phyloP scores from a whole-genome alignment of 192 early-diverging fungal genomes.

The Geosiphon pyriformis region DNA sequence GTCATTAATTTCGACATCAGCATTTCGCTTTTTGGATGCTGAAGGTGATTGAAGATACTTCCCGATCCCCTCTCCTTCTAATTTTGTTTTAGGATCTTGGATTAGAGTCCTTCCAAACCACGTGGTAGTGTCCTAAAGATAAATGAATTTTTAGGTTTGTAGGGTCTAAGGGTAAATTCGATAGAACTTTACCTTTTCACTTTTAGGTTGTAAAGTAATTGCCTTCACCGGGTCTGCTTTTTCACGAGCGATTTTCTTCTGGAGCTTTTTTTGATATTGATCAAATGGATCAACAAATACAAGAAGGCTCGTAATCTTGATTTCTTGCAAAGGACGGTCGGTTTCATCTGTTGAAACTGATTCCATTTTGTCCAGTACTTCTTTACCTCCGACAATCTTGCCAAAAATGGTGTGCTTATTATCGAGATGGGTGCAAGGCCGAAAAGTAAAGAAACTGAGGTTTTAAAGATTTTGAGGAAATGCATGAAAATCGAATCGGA shows the following conservation, averaged over 20 bases:
- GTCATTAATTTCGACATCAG: slow-evolving; percentile 2
- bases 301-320: slow-evolving; percentile 65
- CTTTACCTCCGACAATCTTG: slow-evolving; percentile 80
- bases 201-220: too few species aligned
- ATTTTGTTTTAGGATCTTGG: slow-evolving; percentile 22
- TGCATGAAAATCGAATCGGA: slow-evolving; percentile 24
- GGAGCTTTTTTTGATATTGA: slow-evolving; percentile 60
- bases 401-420: slow-evolving; percentile 95
- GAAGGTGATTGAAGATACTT: slow-evolving; percentile 52
- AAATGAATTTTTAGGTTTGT: too few species aligned
- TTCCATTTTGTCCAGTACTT: slow-evolving; percentile 78
- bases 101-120: slow-evolving; percentile 66
- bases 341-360: slow-evolving; percentile 60
- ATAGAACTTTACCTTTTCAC: too few species aligned
- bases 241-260: slow-evolving; percentile 57
- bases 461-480: too few species aligned
- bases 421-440: slow-evolving; percentile 61
- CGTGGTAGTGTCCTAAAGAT: slow-evolving; percentile 52
- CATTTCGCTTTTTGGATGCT: slow-evolving; percentile 14
- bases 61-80: slow-evolving; percentile 46
- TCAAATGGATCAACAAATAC: slow-evolving; percentile 87
- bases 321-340: slow-evolving; percentile 66
- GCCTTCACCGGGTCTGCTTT: slow-evolving; percentile 34
- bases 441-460: slow-evolving; percentile 66
- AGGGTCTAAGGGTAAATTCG: too few species aligned